phyloP scores from a whole-genome alignment of 306 rosid genomes.

The Canavalia ensiformis region DNA sequence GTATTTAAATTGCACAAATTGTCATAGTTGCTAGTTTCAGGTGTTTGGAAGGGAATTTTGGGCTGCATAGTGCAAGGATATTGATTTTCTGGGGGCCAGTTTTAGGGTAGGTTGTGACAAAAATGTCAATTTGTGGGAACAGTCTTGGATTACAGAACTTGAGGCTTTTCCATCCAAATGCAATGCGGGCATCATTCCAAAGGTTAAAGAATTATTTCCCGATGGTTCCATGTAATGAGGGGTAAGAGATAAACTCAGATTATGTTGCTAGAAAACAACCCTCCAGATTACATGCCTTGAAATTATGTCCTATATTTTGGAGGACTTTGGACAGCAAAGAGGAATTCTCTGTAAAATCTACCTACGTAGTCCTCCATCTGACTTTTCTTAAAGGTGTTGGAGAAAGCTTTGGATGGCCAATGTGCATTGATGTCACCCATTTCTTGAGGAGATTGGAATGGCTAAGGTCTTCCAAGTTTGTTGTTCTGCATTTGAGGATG shows the following conservation, averaged over 20 bases:
- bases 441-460: background rate
- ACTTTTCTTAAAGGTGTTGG: background rate
- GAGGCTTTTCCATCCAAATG: background rate
- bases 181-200: constrained; percentile 4
- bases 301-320: background rate
- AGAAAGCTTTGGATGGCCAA: background rate
- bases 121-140: background rate
- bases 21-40: background rate
- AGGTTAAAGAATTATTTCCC: background rate
- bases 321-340: background rate
- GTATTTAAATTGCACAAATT: background rate
- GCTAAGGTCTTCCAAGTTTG: background rate
- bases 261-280: background rate
- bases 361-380: background rate
- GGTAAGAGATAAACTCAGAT: background rate
- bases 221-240: background rate
- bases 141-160: background rate
- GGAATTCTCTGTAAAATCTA: background rate
- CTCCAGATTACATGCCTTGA: background rate
- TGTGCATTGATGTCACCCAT: background rate
- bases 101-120: background rate
- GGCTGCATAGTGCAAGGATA: background rate
- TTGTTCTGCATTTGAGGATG: background rate
- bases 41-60: background rate
- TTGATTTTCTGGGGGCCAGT: background rate